Base-by-base conservation (phyloP, 257 asterid species). In the Petunia axillaris region DNA sequence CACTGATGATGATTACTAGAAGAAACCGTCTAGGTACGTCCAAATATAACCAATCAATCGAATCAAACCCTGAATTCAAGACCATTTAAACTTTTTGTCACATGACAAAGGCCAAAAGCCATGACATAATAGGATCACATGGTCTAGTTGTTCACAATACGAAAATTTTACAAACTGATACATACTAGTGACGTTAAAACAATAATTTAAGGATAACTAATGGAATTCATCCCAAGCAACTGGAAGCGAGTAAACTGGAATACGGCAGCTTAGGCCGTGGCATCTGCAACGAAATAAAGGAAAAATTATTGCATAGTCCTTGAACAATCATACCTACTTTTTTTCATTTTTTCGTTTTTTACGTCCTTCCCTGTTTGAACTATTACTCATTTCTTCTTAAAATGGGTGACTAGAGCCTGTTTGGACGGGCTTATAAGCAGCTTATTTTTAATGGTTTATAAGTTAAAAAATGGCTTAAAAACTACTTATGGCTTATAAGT, bases 41-140 rank as follows among this genome's bases (percentile, higher is more conserved):
- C 77, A 71, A 71, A 48, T 9, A 70, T 48, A 71, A 48, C 8
- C 62, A 71, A 71, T 71, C 77, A 25, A 6, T 25, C 11, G 0
- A 70, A 9, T 46, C 77, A 71, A 71, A 71, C 62, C 60, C 62
- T 71, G 50, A 71, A 48, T 71, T 71, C 60, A 71, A 71, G 44
- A 50, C 16, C 77, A 71, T 50, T 48, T 48, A 35, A 35, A 43
- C 44, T 71, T 71, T 71, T 48, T 48, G 59, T 71, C 60, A 35
- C 77, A 71, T 43, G 44, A 71, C 77, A 71, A 36, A 71, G 35
- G 43, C 62, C 60, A 71, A 48, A 71, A 71, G 62, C 62, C 60
- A 71, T 36, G 77, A 35, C 11, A 71, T 35, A 71, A 71, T 40
- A 50, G 13, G 77, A 71, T 71, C 77, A 71, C 60, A 71, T 71